These are phyloP conservation scores for Ammopiptanthus mongolicus DNA, from an alignment of 306 rosid genomes.

Conservation along the genomic window DNA sequence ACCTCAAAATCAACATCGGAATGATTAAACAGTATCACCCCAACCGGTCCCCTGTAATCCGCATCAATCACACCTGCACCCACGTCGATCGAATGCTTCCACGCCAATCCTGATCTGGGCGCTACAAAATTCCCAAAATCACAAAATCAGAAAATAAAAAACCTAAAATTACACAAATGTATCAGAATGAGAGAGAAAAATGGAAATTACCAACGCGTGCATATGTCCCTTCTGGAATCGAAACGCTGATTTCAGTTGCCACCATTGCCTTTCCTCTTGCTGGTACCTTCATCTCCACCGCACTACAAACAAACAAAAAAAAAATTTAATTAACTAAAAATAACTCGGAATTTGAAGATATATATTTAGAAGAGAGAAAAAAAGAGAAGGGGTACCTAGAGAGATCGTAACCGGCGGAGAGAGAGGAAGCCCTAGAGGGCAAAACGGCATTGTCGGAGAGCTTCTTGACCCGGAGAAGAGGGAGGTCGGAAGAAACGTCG, in stretches of 20 bases:
- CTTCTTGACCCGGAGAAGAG: conserved; percentile 54
- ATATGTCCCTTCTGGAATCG: conserved; percentile 69
- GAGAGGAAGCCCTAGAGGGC: conserved; percentile 70
- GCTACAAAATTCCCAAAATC: conserved; percentile 28
- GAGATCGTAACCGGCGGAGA: conserved; percentile 89
- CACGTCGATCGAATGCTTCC: conserved; percentile 78
- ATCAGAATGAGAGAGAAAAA: background rate
- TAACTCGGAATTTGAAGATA: too few species aligned
- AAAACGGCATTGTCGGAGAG: conserved; percentile 67
- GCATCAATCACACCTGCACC: conserved; percentile 93
- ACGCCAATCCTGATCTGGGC: conserved; percentile 72
- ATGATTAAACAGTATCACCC: conserved; percentile 73
- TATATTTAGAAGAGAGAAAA: too few species aligned
- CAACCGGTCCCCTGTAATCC: conserved; percentile 80
- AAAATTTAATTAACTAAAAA: background rate
- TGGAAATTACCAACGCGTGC: conserved; percentile 58
- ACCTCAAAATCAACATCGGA: conserved; percentile 68
- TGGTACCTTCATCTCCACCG: conserved; percentile 51
- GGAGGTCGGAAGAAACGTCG: background rate
- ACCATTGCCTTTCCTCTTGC: conserved; percentile 75
- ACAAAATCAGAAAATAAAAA: background rate
- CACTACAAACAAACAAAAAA: conserved; percentile 19
- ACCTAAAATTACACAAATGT: too few species aligned
- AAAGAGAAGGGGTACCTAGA: conserved; percentile 35
- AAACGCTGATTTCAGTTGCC: conserved; percentile 71